phyloP scores from a whole-genome alignment of 768 basidiomycete genomes.

The Calocybe indica region DNA sequence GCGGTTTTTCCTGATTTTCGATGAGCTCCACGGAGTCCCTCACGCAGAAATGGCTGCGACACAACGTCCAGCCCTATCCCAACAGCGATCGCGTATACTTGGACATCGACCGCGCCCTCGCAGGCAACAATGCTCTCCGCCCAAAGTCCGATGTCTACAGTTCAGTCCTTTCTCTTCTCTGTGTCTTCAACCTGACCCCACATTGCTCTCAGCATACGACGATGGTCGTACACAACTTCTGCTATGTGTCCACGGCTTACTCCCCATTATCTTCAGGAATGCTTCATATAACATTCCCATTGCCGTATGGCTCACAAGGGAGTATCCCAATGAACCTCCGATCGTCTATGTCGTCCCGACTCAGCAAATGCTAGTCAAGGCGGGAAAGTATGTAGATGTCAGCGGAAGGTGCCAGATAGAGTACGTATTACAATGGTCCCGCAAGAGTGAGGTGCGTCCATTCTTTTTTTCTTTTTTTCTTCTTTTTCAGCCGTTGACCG shows the following conservation, averaged over 20 bases:
- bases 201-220: conserved; percentile 65
- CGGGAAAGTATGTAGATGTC: conserved; percentile 70
- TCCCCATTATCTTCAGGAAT: conserved; percentile 77
- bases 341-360: conserved; percentile 92
- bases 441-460: conserved; percentile 72
- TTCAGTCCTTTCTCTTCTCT: conserved; percentile 22
- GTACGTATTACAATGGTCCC: conserved; percentile 73
- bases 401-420: conserved; percentile 68
- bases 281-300: conserved; percentile 91
- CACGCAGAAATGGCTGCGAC: conserved; percentile 61
- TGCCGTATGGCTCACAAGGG: conserved; percentile 79
- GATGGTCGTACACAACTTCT: conserved; percentile 91
- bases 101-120: conserved; percentile 59
- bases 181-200: conserved; percentile 7
- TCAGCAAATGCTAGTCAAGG: conserved; percentile 80
- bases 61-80: conserved; percentile 54
- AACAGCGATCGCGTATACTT: conserved; percentile 49
- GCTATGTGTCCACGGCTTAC: conserved; percentile 84
- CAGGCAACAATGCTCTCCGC: conserved; percentile 47
- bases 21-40: conserved; percentile 25
- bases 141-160: conserved; percentile 84
- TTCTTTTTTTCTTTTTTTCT: conserved; percentile 7
- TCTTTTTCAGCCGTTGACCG: conserved; percentile 6
- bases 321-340: conserved; percentile 80
- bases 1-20: neutral